Evolutionary conservation across 2,329 filamentous ascomycete genomes (phyloP), one percentile per base, ranked within the genome.

Genomic region (Aureobasidium sp.): DNA sequence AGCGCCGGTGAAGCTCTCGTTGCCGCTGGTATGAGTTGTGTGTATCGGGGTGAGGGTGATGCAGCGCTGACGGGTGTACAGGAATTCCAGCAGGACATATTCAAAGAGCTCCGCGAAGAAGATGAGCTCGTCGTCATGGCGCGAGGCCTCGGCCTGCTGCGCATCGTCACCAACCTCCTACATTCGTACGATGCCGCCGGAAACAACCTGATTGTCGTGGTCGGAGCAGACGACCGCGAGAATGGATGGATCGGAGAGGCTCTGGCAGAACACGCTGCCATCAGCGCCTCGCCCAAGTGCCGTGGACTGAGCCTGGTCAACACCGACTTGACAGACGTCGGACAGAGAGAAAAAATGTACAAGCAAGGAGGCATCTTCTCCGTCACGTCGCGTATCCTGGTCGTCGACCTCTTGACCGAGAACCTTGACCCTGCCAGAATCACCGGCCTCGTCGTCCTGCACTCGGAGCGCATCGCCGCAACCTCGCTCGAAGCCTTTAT

Each of bases 201-300:
- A 15, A 95, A 94, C 76, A 97, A 96, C 71, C 79, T 99, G 60
- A 87, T 99, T 53, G 80, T 99, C 48, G 77, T 99, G 22, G 85
- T 97, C 45, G 92, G 91, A 11, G 92, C 94, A 39, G 89, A 94
- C 64, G 91, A 97, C 37, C 85, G 90, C 63, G 94, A 99, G 72
- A 97, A 97, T 83, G 87, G 88, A 61, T 97, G 93, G 92, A 91
- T 99, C 64, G 94, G 94, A 67, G 94, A 97, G 78, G 90, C 91
- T 33, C 79, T 99, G 71, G 94, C 94, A 27, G 94, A 99, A 76
- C 92, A 97, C 77, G 92, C 92, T 71, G 91, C 91, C 65, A 85
- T 96, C 72, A 97, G 91, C 78, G 87, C 86, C 75, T 83, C 90
- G 19, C 84, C 89, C 17, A 87, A 88, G 69, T 91, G 91, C 54